These are phyloP conservation scores for Candida maris DNA, from an alignment of 805 yeast genomes.

Conservation along the genomic window DNA sequence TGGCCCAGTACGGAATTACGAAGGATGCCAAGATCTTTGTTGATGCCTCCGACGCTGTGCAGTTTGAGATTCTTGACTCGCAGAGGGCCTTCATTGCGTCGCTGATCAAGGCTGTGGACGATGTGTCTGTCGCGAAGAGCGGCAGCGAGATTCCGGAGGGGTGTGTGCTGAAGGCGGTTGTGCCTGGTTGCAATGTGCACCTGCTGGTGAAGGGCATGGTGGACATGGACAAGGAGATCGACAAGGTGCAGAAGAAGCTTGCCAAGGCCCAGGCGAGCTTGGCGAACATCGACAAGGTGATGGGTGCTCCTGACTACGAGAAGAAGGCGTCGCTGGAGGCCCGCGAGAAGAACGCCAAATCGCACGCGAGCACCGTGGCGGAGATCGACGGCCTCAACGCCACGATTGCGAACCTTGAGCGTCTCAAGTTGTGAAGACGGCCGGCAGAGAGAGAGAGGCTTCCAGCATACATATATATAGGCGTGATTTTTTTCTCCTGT, in stretches of 20 bases:
- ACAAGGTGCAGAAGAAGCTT: constrained; percentile 76
- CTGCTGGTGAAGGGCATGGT: constrained; percentile 91
- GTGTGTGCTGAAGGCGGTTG: constrained; percentile 80
- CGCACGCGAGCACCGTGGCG: constrained; percentile 68
- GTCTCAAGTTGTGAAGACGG: constrained; percentile 58
- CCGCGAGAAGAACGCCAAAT: constrained; percentile 66
- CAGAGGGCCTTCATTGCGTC: constrained; percentile 89
- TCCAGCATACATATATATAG: too few relatives aligned
- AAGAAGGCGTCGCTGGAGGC: constrained; percentile 82
- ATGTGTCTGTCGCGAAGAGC: constrained; percentile 58
- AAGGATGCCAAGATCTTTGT: constrained; percentile 85
- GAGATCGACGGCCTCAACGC: constrained; percentile 88
- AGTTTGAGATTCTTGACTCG: constrained; percentile 50
- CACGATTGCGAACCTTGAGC: constrained; percentile 80
- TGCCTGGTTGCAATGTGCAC: constrained; percentile 80
- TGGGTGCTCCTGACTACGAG: constrained; percentile 71
- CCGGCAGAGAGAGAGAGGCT: too few relatives aligned
- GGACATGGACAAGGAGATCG: constrained; percentile 86
- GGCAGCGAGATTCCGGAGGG: constrained; percentile 74
- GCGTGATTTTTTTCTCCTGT: too few relatives aligned
- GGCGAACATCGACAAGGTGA: constrained; percentile 64
- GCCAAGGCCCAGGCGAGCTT: constrained; percentile 58
- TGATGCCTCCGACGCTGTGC: constrained; percentile 54
- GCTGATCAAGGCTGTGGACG: constrained; percentile 84
- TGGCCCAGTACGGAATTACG: constrained; percentile 84